Evolutionary conservation across 257 asterid genomes (phyloP), one percentile per base, ranked within the genome.

Genomic region (Solanum rostratum): DNA sequence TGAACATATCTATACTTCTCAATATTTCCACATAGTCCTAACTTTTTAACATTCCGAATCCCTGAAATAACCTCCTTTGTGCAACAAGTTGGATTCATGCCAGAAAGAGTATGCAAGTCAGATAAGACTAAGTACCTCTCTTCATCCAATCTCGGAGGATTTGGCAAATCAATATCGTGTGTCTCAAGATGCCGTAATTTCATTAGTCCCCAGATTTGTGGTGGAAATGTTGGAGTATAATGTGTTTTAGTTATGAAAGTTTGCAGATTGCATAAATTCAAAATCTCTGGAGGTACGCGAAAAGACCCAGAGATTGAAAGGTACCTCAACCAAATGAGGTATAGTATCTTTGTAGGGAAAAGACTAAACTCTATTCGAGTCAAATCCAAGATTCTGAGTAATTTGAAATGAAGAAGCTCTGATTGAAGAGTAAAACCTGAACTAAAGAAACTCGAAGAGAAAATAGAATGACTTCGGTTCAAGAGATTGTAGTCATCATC

Each of bases 371-470:
- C 14, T 66, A 50, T 74, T 37, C 13, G 2, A 13, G 55, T 45
- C 66, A 86, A 53, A 12, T 86, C 88, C 43, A 86, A 71, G 12
- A 83, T 30, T 71, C 80, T 73, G 10, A 82, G 86, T 46, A 86
- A 46, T 9, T 49, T 82, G 24, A 80, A 86, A 14, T 59, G 78
- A 12, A 10, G 2, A 68, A 68, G 78, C 50, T 9, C 3, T 37
- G 27, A 10, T 37, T 39, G 4, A 9, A 69, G 78, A 37, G 5
- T 3, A 37, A 3, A 16, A 16, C 0, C 0, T 10, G 16, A 1
- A 3, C 8, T 2, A 62, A 57, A 3, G 8, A 12, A 18, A 2
- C 6, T 5, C 1, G 6, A 18, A 39, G 53, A 39, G 79, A 70
- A 70, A 4, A 69, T 9, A 2, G 53, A 39, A 70, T 29, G 78